Evolutionary conservation across 2,329 filamentous ascomycete species (phyloP).

Genomic region (Claviceps quebecensis): DNA sequence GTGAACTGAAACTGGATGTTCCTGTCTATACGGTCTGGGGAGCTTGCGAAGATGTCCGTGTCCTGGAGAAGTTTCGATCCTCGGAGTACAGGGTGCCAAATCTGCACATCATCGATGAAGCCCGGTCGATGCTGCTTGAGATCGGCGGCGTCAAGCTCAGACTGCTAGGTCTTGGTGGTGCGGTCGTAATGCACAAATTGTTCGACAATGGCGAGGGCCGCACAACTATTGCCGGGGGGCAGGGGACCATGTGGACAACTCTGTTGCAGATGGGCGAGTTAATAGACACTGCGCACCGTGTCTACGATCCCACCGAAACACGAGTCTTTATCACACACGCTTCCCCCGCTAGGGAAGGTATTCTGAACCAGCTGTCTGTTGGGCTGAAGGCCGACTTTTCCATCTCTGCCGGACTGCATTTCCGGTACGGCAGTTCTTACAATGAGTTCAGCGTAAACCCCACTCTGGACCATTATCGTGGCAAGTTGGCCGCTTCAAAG

Average conservation of each 20-base stretch:
- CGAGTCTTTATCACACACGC: slow-evolving; percentile 94
- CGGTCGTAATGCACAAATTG: slow-evolving; percentile 98
- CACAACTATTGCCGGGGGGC: slow-evolving; percentile 94
- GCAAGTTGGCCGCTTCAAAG: slow-evolving; percentile 94
- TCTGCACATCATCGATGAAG: slow-evolving; percentile 96
- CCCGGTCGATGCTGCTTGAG: slow-evolving; percentile 87
- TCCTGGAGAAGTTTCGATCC: slow-evolving; percentile 92
- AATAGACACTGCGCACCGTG: slow-evolving; percentile 92
- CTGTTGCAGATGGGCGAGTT: slow-evolving; percentile 95
- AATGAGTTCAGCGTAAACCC: slow-evolving; percentile 99
- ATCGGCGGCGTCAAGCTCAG: slow-evolving; percentile 92
- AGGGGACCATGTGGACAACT: slow-evolving; percentile 99
- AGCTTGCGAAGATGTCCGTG: slow-evolving; percentile 93
- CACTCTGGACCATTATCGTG: slow-evolving; percentile 92
- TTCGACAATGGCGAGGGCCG: slow-evolving; percentile 97
- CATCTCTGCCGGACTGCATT: slow-evolving; percentile 91
- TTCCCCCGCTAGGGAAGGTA: slow-evolving; percentile 88
- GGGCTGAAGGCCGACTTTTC: slow-evolving; percentile 97
- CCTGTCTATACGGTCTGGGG: slow-evolving; percentile 99
- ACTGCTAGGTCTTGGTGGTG: slow-evolving; percentile 82
- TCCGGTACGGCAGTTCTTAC: slow-evolving; percentile 97
- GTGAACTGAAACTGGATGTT: slow-evolving; percentile 81
- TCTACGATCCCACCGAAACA: slow-evolving; percentile 96
- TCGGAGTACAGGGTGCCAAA: slow-evolving; percentile 97
- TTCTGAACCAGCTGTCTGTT: slow-evolving; percentile 93